Evolutionary conservation across 2,329 filamentous ascomycete genomes (phyloP).

Genomic region (Pezicula carpinea): DNA sequence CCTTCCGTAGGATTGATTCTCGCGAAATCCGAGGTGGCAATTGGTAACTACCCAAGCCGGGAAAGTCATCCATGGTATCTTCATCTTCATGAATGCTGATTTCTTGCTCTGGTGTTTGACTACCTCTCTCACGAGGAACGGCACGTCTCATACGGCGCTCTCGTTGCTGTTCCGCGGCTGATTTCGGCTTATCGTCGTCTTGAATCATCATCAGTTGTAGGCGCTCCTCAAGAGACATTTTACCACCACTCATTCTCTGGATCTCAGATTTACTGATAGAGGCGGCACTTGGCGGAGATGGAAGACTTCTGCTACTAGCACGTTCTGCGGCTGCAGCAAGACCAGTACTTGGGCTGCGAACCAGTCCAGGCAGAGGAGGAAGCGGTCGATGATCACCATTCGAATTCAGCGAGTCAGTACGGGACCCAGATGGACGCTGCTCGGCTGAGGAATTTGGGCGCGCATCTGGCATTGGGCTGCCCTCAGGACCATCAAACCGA

Average conservation of each 20-base stretch:
- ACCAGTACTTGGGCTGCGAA: constrained; percentile 50
- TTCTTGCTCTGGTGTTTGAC: constrained; percentile 24
- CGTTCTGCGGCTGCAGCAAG: constrained; percentile 69
- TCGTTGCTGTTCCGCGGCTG: constrained; percentile 60
- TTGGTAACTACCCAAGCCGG: constrained; percentile 55
- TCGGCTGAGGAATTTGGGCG: constrained; percentile 21
- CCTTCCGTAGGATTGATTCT: constrained; percentile 86
- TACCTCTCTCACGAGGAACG: constrained; percentile 42
- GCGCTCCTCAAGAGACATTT: constrained; percentile 81
- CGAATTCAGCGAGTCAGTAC: constrained; percentile 70
- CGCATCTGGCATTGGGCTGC: constrained; percentile 60
- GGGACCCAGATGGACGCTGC: constrained; percentile 50
- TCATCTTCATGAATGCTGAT: constrained; percentile 48
- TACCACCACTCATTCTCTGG: constrained; percentile 66
- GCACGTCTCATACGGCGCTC: constrained; percentile 66
- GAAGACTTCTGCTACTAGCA: constrained; percentile 64
- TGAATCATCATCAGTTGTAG: constrained; percentile 86
- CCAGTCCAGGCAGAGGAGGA: constrained; percentile 73
- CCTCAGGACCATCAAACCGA: constrained; percentile 58
- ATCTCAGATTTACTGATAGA: constrained; percentile 72
- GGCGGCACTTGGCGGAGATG: constrained; percentile 65
- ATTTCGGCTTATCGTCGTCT: constrained; percentile 53
- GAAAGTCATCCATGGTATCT: constrained; percentile 56
- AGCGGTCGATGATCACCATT: constrained; percentile 80
- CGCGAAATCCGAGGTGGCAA: constrained; percentile 78